Base-by-base conservation (phyloP, 805 yeast species). In the Schizosaccharomyces osmophilus region DNA sequence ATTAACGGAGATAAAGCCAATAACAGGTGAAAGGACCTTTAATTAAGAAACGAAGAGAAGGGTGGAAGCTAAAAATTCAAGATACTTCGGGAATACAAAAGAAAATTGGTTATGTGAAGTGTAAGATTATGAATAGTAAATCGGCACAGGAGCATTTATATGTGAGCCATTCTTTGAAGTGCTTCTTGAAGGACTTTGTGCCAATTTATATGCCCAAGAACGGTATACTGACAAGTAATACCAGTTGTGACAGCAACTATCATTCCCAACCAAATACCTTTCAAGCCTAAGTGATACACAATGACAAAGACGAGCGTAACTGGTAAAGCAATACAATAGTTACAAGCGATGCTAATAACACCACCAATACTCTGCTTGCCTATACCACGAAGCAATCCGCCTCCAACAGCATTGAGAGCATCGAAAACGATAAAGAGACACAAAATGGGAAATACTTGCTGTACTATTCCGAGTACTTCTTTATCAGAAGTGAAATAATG, bases 291-390 rank as follows among this genome's bases (percentile, higher is more conserved):
- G 15, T 51, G 31, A 13, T 24, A 51, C 15, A 24, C 31, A 9
- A 24, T 17, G 5, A 86, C 83, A 54, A 85, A 71, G 41, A 68
- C 59, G 62, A 77, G 72, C 0, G 86, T 83, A 19, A 84, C 64
- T 0, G 95, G 95, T n/a, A 86, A 73, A 11, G 90, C 95, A 60
- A 87, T 69, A 1, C 78, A 66, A 66, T 87, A 87, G 71, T 87
- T 88, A 15, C 82, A 78, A 6, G 79, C 69, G 66, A 87, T 70
- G 68, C 83, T 85, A 62, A 87, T 74, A 61, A 78, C 74, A 13
- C 93, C 84, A 0, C 95, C 95, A 48, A 85, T 75, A 55, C 79
- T 77, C 70, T 87, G 95, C 69, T 85, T 77, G 9, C 95, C 94
- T 71, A 86, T 95, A 19, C 95, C 95, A 65, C 95, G 77, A 62